Evolutionary conservation across 202 grass and related monocot species (phyloP).

Genomic region (Setaria italica): DNA sequence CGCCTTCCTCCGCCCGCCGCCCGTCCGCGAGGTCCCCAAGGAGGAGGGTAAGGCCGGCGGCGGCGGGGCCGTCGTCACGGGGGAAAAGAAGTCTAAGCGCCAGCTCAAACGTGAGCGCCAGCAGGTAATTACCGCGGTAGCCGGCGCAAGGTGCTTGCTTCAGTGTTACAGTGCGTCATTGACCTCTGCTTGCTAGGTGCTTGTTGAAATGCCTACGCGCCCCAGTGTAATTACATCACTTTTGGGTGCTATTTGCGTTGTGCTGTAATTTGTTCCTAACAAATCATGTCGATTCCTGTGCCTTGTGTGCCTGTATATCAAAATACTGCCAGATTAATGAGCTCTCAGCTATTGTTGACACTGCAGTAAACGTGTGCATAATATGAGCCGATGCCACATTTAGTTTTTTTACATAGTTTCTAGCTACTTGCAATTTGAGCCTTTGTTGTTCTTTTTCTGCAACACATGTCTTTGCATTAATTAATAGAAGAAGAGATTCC

Average conservation of each 20-base stretch:
- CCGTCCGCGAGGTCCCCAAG: slow-evolving; percentile 55
- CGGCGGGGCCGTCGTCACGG: slow-evolving; percentile 43
- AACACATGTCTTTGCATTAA: not conserved
- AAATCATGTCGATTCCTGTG: not conserved
- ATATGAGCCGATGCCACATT: not conserved
- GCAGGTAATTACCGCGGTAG: slow-evolving; percentile 55
- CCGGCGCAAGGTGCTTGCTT: not conserved
- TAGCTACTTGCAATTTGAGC: not conserved
- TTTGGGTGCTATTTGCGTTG: not conserved
- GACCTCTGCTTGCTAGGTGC: slow-evolving; percentile 27
- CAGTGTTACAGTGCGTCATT: not conserved
- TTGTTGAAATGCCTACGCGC: slow-evolving; percentile 38
- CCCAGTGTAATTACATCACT: not conserved
- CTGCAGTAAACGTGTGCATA: not conserved
- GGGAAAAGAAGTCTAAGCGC: slow-evolving; percentile 88
- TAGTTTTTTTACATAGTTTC: not conserved
- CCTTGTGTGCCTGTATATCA: not conserved
- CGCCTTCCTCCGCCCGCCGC: slow-evolving; percentile 78
- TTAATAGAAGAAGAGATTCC: not conserved
- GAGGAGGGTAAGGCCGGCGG: slow-evolving; percentile 40
- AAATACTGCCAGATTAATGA: not conserved
- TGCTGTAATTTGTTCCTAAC: not conserved
- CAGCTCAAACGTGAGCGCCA: slow-evolving; percentile 84
- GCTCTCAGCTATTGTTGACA: not conserved
- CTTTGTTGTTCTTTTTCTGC: not conserved